phyloP scores from a whole-genome alignment of 192 early-diverging fungal species.

The Jimgerdemannia lactiflua region DNA sequence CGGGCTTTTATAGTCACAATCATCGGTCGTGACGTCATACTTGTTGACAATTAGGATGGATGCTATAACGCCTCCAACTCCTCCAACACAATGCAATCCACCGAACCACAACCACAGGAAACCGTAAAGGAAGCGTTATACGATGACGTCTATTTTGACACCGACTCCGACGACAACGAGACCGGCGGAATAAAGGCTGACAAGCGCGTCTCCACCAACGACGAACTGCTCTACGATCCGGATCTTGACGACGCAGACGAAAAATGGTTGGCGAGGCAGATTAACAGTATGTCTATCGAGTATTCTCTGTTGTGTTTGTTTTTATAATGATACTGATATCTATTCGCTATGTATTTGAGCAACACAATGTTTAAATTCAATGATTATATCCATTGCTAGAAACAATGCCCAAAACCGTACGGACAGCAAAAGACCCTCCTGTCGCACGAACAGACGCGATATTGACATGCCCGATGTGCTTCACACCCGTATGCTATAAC shows the following conservation, averaged over 20 bases:
- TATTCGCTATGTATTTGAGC: neutral
- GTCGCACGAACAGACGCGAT: constrained; percentile 48
- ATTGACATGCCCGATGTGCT: constrained; percentile 60
- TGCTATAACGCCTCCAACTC: too few relatives aligned
- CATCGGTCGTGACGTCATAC: too few relatives aligned
- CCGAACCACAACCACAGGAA: neutral
- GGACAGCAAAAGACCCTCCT: constrained; percentile 15
- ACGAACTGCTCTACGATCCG: constrained; percentile 57
- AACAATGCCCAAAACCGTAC: constrained; percentile 22
- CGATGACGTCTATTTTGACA: constrained; percentile 53
- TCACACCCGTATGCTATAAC: constrained; percentile 54
- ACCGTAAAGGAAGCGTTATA: constrained; percentile 33
- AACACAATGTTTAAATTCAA: too few relatives aligned
- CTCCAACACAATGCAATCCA: neutral
- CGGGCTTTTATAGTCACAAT: too few relatives aligned
- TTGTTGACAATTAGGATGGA: too few relatives aligned
- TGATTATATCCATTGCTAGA: constrained; percentile 1
- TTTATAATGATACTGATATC: constrained; percentile 1
- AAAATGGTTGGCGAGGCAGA: constrained; percentile 49
- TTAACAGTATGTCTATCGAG: constrained; percentile 34
- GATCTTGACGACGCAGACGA: constrained; percentile 50
- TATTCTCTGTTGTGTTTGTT: constrained; percentile 4
- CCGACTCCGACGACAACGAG: constrained; percentile 33
- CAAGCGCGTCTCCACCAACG: constrained; percentile 29
- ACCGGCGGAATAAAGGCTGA: neutral